Conservation (phyloP, 768 basidiomycete species). For the Hygrocybe coccinea region DNA sequence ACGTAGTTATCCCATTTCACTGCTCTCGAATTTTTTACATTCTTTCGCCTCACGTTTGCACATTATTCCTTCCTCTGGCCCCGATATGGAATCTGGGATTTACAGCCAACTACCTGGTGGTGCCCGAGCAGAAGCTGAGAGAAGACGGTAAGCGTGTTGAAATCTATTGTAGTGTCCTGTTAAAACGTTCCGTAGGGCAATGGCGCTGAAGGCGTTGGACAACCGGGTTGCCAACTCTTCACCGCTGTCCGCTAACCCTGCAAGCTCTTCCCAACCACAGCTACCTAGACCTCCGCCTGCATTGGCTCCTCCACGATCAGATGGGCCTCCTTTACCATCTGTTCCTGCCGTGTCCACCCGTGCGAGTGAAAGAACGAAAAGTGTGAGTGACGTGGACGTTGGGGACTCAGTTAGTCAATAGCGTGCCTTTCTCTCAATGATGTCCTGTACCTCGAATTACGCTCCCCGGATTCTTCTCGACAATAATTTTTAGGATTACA, state of each 20-base stretch:
- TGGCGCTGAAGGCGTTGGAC: slow-evolving; percentile 95
- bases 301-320: slow-evolving; percentile 31
- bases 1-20: slow-evolving; percentile 63
- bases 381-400: slow-evolving; percentile 32
- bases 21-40: slow-evolving; percentile 64
- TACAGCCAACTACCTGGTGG: slow-evolving; percentile 79
- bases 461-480: too few species aligned
- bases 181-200: slow-evolving; percentile 52
- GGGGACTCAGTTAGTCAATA: slow-evolving; percentile 33
- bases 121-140: slow-evolving; percentile 92
- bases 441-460: too few species aligned
- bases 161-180: neutral
- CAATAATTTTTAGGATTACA: neutral
- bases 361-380: slow-evolving; percentile 34
- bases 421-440: neutral
- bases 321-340: slow-evolving; percentile 26
- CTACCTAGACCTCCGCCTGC: slow-evolving; percentile 31
- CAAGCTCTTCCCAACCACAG: slow-evolving; percentile 22
- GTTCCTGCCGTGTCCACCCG: slow-evolving; percentile 16
- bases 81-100: slow-evolving; percentile 67
- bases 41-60: slow-evolving; percentile 62
- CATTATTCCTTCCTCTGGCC: slow-evolving; percentile 60
- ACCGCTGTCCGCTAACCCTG: slow-evolving; percentile 34
- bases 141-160: slow-evolving; percentile 63
- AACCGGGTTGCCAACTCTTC: slow-evolving; percentile 75